Evolutionary conservation across 352 stramenopile species (phyloP).

Genomic region (Peronospora tabacina): DNA sequence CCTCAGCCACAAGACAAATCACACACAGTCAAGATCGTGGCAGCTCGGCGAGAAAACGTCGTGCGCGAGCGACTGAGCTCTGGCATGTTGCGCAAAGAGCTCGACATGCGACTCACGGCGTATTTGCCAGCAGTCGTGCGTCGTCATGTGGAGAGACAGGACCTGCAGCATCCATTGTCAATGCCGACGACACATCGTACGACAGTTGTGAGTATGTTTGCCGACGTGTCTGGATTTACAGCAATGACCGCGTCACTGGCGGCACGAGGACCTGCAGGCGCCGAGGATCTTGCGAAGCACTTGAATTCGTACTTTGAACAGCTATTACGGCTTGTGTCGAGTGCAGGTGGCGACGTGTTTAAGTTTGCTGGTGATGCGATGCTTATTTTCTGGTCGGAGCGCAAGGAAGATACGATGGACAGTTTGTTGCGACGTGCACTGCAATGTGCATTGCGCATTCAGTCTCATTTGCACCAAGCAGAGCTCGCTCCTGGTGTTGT

Average conservation of each 20-base stretch:
- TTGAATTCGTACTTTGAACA: constrained; percentile 93
- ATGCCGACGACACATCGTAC: constrained; percentile 70
- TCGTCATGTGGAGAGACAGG: constrained; percentile 59
- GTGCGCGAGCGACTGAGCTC: constrained; percentile 29
- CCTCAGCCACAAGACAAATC: not conserved
- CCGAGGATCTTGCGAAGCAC: constrained; percentile 86
- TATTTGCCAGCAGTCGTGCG: constrained; percentile 79
- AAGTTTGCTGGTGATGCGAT: constrained; percentile 95
- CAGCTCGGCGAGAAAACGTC: not conserved
- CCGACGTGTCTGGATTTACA: constrained; percentile 92
- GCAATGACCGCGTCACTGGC: constrained; percentile 89
- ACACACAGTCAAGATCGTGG: constrained; percentile 12
- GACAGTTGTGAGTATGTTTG: constrained; percentile 88
- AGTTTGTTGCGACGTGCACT: constrained; percentile 67
- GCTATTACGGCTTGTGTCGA: constrained; percentile 70
- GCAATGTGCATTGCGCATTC: constrained; percentile 88
- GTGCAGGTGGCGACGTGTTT: constrained; percentile 83
- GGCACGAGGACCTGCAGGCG: constrained; percentile 69
- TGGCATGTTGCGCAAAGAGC: constrained; percentile 54
- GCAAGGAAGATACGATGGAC: constrained; percentile 86
- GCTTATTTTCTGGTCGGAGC: constrained; percentile 91
- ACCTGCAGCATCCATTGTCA: constrained; percentile 26
- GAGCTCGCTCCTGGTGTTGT: constrained; percentile 80
- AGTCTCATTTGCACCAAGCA: constrained; percentile 82
- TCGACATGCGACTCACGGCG: constrained; percentile 75